These are phyloP conservation scores for Hondaea fermentalgiana DNA, from an alignment of 108 stramenopile genomes.

Conservation along the genomic window DNA sequence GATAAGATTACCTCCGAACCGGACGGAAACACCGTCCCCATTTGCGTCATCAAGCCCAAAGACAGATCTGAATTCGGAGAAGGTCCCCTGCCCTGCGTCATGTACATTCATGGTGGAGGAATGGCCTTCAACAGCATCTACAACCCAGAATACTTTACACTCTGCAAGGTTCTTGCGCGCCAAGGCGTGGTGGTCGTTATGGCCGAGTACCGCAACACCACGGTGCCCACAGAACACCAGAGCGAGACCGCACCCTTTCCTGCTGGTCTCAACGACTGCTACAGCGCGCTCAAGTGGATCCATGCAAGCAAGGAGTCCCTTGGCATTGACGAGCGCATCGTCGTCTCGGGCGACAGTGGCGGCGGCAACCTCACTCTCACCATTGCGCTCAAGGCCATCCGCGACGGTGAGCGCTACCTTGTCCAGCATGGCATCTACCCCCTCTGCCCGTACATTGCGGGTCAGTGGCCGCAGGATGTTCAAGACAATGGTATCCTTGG, in stretches of 20 bases:
- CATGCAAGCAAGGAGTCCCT: not conserved
- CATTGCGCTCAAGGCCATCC: not conserved
- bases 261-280: not conserved
- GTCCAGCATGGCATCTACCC: not conserved
- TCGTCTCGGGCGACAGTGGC: not conserved
- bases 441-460: not conserved
- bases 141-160: not conserved
- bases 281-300: not conserved
- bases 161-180: not conserved
- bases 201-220: not conserved
- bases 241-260: not conserved
- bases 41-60: too few species aligned
- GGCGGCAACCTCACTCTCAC: not conserved
- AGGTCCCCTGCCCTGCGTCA: not conserved
- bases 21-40: too few species aligned
- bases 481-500: not conserved
- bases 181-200: not conserved
- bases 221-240: not conserved
- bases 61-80: too few species aligned
- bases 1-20: too few species aligned
- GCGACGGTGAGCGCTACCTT: not conserved
- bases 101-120: not conserved
- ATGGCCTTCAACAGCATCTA: not conserved
- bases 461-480: not conserved
- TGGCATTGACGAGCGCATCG: not conserved